Conservation (phyloP, 2,329 filamentous ascomycete species). For the Beauveria sp. region DNA sequence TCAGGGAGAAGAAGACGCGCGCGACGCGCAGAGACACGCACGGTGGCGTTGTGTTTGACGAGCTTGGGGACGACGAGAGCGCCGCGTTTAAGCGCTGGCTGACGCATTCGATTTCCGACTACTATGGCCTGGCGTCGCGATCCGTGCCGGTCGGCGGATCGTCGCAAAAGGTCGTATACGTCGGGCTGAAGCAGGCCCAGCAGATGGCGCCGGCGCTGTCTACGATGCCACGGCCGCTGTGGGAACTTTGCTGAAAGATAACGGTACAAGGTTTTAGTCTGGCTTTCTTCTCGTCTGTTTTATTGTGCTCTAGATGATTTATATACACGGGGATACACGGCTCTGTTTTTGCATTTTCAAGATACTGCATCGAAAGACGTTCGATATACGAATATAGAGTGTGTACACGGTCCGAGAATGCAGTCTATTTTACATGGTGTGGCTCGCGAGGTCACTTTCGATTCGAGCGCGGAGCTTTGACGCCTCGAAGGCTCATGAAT, state of each 20-base stretch:
- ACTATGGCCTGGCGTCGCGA: constrained; percentile 83
- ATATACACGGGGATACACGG: not conserved
- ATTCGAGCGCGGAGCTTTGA: constrained; percentile 17
- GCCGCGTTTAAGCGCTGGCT: constrained; percentile 82
- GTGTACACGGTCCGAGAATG: not conserved
- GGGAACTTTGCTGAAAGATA: constrained; percentile 46
- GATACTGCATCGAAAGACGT: not conserved
- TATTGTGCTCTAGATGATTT: not conserved
- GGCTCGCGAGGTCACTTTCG: not conserved
- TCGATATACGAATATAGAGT: not conserved
- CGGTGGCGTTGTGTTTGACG: constrained; percentile 65
- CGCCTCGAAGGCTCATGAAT: constrained; percentile 26
- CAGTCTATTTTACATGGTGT: not conserved
- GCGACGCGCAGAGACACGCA: constrained; percentile 40
- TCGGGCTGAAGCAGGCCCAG: constrained; percentile 55
- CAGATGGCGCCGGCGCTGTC: constrained; percentile 19
- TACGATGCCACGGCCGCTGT: constrained; percentile 53
- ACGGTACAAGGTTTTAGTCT: not conserved
- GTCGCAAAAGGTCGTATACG: constrained; percentile 71
- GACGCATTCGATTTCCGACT: constrained; percentile 83
- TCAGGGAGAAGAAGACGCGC: constrained; percentile 36
- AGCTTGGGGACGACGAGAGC: constrained; percentile 63
- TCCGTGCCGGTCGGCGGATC: constrained; percentile 67
- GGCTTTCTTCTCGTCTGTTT: not conserved
- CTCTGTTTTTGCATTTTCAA: not conserved